A percentile compares a stretch with the other conserved stretches of the same genome.
phyloP scores from a whole-genome alignment of 2,329 filamentous ascomycete genomes.

The Aureobasidium namibiae region DNA sequence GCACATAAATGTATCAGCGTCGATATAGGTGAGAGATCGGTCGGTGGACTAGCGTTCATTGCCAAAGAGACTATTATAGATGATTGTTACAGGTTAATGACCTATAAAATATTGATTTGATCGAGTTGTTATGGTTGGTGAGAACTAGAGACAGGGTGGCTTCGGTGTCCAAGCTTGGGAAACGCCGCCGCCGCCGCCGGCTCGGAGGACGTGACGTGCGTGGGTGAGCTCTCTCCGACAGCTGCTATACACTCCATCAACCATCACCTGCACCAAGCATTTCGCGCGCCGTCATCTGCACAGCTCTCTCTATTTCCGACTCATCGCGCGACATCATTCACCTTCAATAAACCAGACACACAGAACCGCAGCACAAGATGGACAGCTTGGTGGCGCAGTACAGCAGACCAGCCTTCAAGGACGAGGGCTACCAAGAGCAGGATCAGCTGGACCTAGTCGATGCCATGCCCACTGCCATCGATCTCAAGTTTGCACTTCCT shows the following conservation, averaged over 20 bases:
- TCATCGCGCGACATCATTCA: not conserved
- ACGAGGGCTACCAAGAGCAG: slow-evolving; percentile 60
- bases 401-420: slow-evolving; percentile 66
- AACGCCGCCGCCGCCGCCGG: not conserved
- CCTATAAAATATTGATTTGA: not conserved
- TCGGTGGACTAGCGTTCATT: no score
- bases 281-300: not conserved
- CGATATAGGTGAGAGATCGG: no score
- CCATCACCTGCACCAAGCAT: slow-evolving; percentile 1
- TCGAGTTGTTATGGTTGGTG: not conserved
- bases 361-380: slow-evolving; percentile 47
- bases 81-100: not conserved
- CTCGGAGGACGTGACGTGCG: slow-evolving; percentile 3
- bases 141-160: not conserved
- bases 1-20: no score
- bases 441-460: slow-evolving; percentile 60
- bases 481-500: slow-evolving; percentile 90
- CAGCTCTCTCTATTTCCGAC: not conserved
- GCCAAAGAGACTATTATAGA: no score
- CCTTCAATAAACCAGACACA: not conserved
- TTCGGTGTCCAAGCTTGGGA: not conserved
- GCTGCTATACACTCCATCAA: slow-evolving; percentile 8
- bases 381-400: slow-evolving; percentile 90
- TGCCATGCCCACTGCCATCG: slow-evolving; percentile 60
- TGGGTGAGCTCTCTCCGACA: not conserved